Conservation (phyloP, 2,329 filamentous ascomycete species). For the Colletotrichum tamarilloi region DNA sequence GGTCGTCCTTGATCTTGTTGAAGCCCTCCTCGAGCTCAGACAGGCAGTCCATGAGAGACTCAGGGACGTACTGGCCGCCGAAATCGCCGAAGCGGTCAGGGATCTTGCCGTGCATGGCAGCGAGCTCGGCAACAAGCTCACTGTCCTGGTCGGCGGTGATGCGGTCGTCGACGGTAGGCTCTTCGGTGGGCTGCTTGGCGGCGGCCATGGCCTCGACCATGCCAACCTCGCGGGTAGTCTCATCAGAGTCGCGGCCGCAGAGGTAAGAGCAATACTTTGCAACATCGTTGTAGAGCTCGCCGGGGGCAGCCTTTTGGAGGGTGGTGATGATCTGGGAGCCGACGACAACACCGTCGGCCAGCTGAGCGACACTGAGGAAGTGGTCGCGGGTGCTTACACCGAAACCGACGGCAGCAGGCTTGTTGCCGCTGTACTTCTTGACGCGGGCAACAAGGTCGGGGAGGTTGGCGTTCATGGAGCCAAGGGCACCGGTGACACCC, state of each 20-base stretch:
- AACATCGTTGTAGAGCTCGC: constrained; percentile 76
- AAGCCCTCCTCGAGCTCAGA: constrained; percentile 92
- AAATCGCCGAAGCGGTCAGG: constrained; percentile 94
- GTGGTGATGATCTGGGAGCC: constrained; percentile 94
- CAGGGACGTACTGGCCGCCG: constrained; percentile 96
- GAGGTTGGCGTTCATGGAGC: constrained; percentile 82
- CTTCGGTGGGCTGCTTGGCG: constrained; percentile 67
- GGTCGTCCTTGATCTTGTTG: constrained; percentile 86
- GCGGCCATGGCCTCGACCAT: constrained; percentile 75
- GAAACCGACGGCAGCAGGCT: constrained; percentile 93
- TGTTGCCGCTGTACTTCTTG: constrained; percentile 90
- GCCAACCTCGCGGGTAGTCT: constrained; percentile 72
- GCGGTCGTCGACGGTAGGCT: constrained; percentile 74
- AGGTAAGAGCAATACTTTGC: constrained; percentile 86
- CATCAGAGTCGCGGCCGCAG: constrained; percentile 57
- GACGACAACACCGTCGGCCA: constrained; percentile 95
- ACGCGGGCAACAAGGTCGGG: constrained; percentile 86
- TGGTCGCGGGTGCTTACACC: constrained; percentile 96
- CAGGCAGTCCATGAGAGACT: constrained; percentile 97
- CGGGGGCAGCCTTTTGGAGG: constrained; percentile 74
- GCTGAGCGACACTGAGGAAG: constrained; percentile 84
- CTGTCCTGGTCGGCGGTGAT: constrained; percentile 66
- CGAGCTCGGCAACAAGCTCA: constrained; percentile 83
- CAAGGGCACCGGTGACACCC: constrained; percentile 93
- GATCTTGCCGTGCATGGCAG: constrained; percentile 82